phyloP scores from a whole-genome alignment of 371 early-diverging fungal genomes.

The Chytridium lagenaria region DNA sequence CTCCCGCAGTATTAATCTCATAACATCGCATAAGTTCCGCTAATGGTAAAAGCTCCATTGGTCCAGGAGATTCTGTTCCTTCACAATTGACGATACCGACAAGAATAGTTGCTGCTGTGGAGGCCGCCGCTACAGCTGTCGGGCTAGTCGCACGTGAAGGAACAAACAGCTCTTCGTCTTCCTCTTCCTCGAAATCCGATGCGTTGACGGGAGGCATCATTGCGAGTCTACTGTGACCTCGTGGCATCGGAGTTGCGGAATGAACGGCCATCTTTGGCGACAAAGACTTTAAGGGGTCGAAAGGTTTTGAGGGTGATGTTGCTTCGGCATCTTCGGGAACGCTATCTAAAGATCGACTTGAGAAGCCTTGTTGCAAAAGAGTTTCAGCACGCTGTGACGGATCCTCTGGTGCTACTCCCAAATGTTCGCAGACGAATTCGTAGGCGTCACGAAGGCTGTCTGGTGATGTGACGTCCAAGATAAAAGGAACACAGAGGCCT shows the following conservation, averaged over 20 bases:
- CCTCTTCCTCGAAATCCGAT: background rate
- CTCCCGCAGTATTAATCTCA: slow-evolving; percentile 49
- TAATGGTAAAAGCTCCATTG: slow-evolving; percentile 37
- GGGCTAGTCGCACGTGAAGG: background rate
- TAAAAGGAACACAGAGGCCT: slow-evolving; percentile 30
- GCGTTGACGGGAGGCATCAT: background rate
- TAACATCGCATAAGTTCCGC: slow-evolving; percentile 33
- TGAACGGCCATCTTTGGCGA: too few species aligned
- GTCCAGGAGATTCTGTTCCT: slow-evolving; percentile 35
- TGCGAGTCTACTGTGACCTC: background rate
- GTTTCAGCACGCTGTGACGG: background rate
- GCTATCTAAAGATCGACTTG: background rate
- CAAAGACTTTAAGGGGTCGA: too few species aligned
- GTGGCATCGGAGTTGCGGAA: background rate
- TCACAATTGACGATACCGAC: slow-evolving; percentile 49
- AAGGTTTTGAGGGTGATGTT: background rate
- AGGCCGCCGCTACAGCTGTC: background rate
- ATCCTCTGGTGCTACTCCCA: slow-evolving; percentile 21
- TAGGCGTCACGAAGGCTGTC: slow-evolving; percentile 20
- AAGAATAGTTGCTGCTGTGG: slow-evolving; percentile 17
- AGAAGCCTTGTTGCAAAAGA: too few species aligned
- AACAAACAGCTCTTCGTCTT: background rate
- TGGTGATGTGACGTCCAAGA: slow-evolving; percentile 45
- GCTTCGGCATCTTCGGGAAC: background rate
- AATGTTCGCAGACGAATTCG: slow-evolving; percentile 13